A percentile compares a stretch with the other conserved stretches of the same genome.
These are phyloP conservation scores for Linnemannia schmuckeri DNA, from an alignment of 192 early-diverging fungal species.

Conservation along the genomic window DNA sequence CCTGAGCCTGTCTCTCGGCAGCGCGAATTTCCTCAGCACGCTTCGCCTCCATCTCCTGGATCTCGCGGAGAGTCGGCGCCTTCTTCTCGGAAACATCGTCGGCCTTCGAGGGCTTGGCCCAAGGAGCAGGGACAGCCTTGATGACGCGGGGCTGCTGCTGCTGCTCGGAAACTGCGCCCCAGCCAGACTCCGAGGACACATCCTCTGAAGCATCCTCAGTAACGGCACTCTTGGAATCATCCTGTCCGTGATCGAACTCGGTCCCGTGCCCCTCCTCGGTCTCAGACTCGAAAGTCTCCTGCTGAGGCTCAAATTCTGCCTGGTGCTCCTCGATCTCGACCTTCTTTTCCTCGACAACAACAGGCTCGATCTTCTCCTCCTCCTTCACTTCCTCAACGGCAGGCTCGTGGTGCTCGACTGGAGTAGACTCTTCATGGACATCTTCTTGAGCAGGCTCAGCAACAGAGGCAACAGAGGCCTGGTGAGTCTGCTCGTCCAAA, in stretches of 20 bases:
- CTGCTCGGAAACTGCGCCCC: background rate
- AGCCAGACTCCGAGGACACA: background rate
- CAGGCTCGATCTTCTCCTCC: constrained; percentile 11
- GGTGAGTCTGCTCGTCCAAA: background rate
- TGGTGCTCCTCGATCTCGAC: constrained; percentile 37
- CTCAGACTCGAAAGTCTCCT: background rate
- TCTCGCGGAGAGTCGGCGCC: constrained; percentile 66
- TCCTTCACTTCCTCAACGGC: constrained; percentile 68
- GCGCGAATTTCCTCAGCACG: constrained; percentile 39
- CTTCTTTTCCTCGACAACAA: constrained; percentile 7
- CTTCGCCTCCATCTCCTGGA: constrained; percentile 70
- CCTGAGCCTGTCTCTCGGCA: constrained; percentile 20
- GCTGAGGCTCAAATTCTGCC: background rate
- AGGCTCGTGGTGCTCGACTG: constrained; percentile 47
- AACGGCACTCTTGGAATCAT: background rate
- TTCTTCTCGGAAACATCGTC: constrained; percentile 25
- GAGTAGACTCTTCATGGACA: constrained; percentile 51
- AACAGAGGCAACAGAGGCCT: constrained; percentile 13
- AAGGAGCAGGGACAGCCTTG: constrained; percentile 38
- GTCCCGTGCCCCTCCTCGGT: constrained; percentile 1
- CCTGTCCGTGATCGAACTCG: background rate
- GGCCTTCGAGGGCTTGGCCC: constrained; percentile 27
- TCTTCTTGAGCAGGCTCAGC: constrained; percentile 26
- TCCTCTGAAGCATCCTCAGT: constrained; percentile 1
- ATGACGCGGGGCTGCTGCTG: constrained; percentile 18